Conservation (phyloP, 345 rosid species). For the Eucalyptus leucophloia region DNA sequence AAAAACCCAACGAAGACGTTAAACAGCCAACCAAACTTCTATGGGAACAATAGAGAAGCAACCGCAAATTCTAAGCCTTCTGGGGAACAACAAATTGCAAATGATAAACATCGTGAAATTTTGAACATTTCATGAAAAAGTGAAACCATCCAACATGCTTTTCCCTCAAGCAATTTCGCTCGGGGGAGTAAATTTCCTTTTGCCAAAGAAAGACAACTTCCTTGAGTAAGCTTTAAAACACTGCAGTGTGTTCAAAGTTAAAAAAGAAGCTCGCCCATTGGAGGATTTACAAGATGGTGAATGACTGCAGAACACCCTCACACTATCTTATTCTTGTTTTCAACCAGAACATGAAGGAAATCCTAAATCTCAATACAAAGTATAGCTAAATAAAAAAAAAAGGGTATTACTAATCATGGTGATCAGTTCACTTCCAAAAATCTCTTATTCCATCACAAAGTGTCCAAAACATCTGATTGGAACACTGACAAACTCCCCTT, state of each 20-base stretch:
- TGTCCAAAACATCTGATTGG: background rate
- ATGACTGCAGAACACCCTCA: background rate
- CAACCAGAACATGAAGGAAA: background rate
- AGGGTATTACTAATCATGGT: background rate
- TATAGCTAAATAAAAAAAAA: background rate
- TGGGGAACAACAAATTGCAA: background rate
- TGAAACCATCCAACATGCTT: background rate
- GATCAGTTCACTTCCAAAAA: background rate
- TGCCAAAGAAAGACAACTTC: background rate
- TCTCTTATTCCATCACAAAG: background rate
- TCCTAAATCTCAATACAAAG: background rate
- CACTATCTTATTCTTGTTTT: background rate
- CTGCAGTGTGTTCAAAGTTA: background rate
- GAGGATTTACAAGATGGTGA: background rate
- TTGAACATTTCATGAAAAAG: background rate
- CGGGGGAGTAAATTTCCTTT: background rate
- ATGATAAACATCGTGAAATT: background rate
- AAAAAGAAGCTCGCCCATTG: background rate
- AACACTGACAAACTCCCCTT: background rate
- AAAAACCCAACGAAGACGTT: background rate
- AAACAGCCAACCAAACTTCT: background rate
- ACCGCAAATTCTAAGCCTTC: background rate
- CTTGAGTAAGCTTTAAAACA: background rate
- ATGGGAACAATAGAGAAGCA: background rate
- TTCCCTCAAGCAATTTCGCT: background rate